Evolutionary conservation across 2,329 filamentous ascomycete species (phyloP), one percentile per base, ranked within the genome.

Genomic region (Fusarium dlaminii): DNA sequence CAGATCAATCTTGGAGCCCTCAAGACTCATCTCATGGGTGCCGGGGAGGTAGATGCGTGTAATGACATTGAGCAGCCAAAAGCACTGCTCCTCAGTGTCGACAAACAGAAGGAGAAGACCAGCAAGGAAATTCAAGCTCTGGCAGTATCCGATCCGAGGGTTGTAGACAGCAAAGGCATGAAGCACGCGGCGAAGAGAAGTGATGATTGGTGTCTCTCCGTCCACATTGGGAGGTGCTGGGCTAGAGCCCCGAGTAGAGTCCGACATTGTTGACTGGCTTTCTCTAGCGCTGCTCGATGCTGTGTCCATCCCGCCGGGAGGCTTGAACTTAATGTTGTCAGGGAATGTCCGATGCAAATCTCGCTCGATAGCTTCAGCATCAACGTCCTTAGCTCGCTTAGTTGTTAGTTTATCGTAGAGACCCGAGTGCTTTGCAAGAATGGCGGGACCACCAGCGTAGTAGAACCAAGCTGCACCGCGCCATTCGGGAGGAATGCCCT

Each of bases 391-490:
- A 39, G 93, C 90, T 69, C 86, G 84, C 68, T 89, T 87, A 63
- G 88, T 85, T 37, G 96, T 85, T 43, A 97, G 85, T 59, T 90
- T 87, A 59, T 91, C 88, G 80, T 98, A 98, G 22, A 96, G 85
- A 3, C 94, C 94, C 10, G 90, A 88, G 76, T 97, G 90, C 78
- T 94, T 92, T 58, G 90, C 89, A 68, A 98, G 82, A 74, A 94
- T 92, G 51, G 91, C 90, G 30, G 94, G 94, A 3, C 96, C 96
- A 27, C 94, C 94, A 17, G 95, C 94, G 80, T 98, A 98, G 84
- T 93, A 98, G 82, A 97, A 98, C 96, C 96, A 98, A 51, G 96
- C 96, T 11, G 94, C 93, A n/a, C 96, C 96, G 78, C 96, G 90
- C 91, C 95, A 97, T 74, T 98, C 94, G 0, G 95, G 94, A 7